Evolutionary conservation across 2,329 filamentous ascomycete species (phyloP), one percentile per base, ranked within the genome.

Genomic region (Aspergillus proliferans): DNA sequence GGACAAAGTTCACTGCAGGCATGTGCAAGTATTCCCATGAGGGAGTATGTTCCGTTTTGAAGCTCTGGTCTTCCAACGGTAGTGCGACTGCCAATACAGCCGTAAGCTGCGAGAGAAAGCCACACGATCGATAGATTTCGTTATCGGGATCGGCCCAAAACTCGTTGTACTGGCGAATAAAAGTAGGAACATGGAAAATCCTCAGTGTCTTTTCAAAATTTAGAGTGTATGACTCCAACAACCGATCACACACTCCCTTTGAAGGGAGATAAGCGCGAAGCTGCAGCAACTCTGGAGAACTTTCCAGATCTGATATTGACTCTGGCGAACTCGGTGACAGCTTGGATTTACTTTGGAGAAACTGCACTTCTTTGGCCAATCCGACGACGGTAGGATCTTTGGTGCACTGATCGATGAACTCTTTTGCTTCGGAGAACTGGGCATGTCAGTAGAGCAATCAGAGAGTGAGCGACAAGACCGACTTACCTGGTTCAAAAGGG

Each of bases 331-430:
- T 40, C 4, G 48, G 41, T 19, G 46, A 14, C 7, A 34, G 4
- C 15, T 54, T 48, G 2, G 50, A 53, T 43, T 55, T 61, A 42
- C 47, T 52, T 28, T 59, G 55, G 3, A 61, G 52, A 19, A 56
- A 61, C n/a, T 58, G 59, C 12, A 61, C 57, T 36, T 60, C 59
- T 46, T 54, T 56, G 33, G 58, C 58, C 7, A 61, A 38, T 3
- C 44, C 49, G 4, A 58, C 46, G 12, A 61, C 46, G 14, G 39
- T 26, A 1, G 58, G 46, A 12, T 59, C 48, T 19, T 47, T 47
- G 33, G 45, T 48, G 42, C 52, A 61, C 24, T 55, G 53, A 10
- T 52, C 52, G 15, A 60, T 58, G 26, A 60, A 61, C 3, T 30
- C 44, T 42, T 56, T 58, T 21, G 58, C 58, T 18, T 60, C 53